Evolutionary conservation across 495 filamentous ascomycete species (phyloP).

Genomic region (Aspergillus kassunensis): DNA sequence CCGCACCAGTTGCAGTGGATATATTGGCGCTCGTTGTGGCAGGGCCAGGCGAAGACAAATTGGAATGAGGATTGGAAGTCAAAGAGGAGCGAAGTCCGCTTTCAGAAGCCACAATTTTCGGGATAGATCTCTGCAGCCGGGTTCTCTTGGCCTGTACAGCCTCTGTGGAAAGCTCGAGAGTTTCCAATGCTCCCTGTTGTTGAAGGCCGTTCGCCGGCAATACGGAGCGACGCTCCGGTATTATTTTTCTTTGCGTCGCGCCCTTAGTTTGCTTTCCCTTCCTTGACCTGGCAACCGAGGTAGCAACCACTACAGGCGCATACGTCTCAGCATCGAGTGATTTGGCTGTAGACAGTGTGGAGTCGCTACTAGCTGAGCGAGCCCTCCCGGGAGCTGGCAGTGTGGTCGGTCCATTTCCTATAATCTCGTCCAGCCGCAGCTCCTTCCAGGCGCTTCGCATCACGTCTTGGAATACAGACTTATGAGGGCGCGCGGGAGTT

Average conservation of each 20-base stretch:
- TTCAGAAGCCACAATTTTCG: constrained; percentile 17
- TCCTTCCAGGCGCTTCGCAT: constrained; percentile 25
- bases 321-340: constrained; percentile 30
- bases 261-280: constrained; percentile 29
- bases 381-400: constrained; percentile 11
- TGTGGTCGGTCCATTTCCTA: neutral
- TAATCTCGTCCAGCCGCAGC: constrained; percentile 13
- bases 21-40: neutral
- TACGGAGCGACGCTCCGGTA: constrained; percentile 6
- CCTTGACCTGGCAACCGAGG: constrained; percentile 16
- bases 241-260: constrained; percentile 23
- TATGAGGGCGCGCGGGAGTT: constrained; percentile 21
- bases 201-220: constrained; percentile 19
- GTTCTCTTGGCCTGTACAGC: constrained; percentile 26
- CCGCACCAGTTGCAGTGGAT: neutral
- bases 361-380: constrained; percentile 42
- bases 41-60: constrained; percentile 13
- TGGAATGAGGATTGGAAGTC: constrained; percentile 13
- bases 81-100: constrained; percentile 27
- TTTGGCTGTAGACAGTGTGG: constrained; percentile 42
- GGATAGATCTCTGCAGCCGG: constrained; percentile 23
- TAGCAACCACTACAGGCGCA: constrained; percentile 16
- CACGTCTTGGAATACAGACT: constrained; percentile 22
- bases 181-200: constrained; percentile 28
- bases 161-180: constrained; percentile 23